Evolutionary conservation across 495 filamentous ascomycete genomes (phyloP), one percentile per base, ranked within the genome.

Genomic region (Aspergillus coremiiformis): DNA sequence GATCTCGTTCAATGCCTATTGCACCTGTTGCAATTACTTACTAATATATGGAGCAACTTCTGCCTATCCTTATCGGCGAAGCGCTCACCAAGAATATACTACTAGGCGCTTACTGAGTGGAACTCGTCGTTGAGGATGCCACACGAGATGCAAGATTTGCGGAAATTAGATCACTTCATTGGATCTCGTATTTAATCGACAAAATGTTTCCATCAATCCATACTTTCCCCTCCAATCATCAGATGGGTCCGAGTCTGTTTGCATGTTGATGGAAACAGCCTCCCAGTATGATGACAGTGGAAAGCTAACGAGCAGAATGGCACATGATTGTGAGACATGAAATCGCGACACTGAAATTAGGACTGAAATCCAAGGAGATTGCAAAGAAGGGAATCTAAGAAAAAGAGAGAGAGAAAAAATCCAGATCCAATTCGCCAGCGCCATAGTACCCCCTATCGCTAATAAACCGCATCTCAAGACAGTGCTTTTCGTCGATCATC

Each of bases 21-120:
- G 20, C 44, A 20, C 21, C 10, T 32, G 11, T 20, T 30, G 9
- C 47, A 50, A 50, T 50, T 26, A 22, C 47, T 35, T 35, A 35
- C n/a, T n/a, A n/a, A n/a, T 35, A 35, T 17, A 19, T 27, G 22
- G 35, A 22, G 37, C 17, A 26, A 24, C 15, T 51, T 44, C 48
- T 30, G 32, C 20, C 51, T 59, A 59, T 46, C 33, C 51, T 57
- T 51, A 44, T 51, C 39, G 37, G 30, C 52, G 49, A 58, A 46
- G 52, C 53, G 52, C 57, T 63, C 49, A 50, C 52, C 54, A 48
- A 51, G 52, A 57, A 57, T 39, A 57, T 51, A n/a, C n/a, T n/a
- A n/a, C n/a, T n/a, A 55, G 66, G 70, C 70, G 70, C 70, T 70
- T 70, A 71, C 53, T 50, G 58, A 53, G 62, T 65, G 63, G 58